Evolutionary conservation across 2,329 filamentous ascomycete species (phyloP).

Genomic region (Diplocarpon mali): DNA sequence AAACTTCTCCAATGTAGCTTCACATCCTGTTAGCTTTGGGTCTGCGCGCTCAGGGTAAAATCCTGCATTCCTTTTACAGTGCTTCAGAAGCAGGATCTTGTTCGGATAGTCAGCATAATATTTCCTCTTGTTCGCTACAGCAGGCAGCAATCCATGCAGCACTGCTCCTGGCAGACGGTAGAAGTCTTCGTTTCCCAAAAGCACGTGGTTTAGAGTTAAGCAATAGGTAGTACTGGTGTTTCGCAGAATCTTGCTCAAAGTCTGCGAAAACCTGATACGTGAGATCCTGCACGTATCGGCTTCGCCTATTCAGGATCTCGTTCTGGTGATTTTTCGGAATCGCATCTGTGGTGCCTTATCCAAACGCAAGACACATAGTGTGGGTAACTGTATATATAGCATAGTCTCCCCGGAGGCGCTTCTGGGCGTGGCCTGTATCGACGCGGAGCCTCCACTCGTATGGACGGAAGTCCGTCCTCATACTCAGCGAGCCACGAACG

Average conservation of each 20-base stretch:
- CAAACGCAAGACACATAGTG: constrained; percentile 11
- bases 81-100: not conserved
- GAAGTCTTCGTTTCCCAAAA: constrained; percentile 5
- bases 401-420: constrained; percentile 5
- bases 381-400: constrained; percentile 8
- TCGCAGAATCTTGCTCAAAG: not conserved
- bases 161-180: constrained; percentile 1
- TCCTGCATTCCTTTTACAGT: constrained; percentile 5
- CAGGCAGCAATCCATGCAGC: constrained; percentile 2
- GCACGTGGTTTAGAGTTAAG: constrained; percentile 5
- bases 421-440: constrained; percentile 4
- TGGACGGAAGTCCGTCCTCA: constrained; percentile 3
- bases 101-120: constrained; percentile 4
- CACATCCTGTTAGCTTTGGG: not conserved
- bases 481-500: constrained; percentile 7
- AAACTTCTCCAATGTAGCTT: constrained; percentile 1
- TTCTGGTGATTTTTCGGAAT: constrained; percentile 9
- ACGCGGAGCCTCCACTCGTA: constrained; percentile 10
- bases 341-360: constrained; percentile 1
- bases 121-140: not conserved
- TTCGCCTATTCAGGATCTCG: constrained; percentile 1
- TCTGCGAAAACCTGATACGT: constrained; percentile 6
- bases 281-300: constrained; percentile 12
- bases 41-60: constrained; percentile 4
- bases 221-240: constrained; percentile 10